phyloP scores from a whole-genome alignment of 306 rosid species.

The Cucurbita moschata region DNA sequence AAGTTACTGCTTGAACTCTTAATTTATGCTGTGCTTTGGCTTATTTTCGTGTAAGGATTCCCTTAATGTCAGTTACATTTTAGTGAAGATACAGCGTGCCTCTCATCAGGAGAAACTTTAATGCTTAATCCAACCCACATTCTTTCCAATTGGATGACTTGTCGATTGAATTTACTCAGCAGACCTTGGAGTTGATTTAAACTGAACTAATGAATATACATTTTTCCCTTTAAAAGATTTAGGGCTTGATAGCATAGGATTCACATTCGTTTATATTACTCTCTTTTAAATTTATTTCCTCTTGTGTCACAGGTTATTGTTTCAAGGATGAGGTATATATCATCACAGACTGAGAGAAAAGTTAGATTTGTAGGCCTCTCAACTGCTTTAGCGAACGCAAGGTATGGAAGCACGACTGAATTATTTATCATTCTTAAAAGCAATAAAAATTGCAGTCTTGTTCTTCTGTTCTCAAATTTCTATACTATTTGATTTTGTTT shows the following conservation, averaged over 20 bases:
- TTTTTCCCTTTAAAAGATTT: background rate
- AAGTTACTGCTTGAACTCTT: background rate
- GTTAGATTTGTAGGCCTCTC: conserved; percentile 90
- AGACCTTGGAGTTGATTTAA: background rate
- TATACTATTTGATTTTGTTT: background rate
- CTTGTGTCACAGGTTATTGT: conserved; percentile 66
- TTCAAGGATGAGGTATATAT: conserved; percentile 96
- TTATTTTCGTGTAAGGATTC: background rate
- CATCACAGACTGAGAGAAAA: conserved; percentile 87
- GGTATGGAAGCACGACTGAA: conserved; percentile 30
- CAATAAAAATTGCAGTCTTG: background rate
- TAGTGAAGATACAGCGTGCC: background rate
- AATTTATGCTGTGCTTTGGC: background rate
- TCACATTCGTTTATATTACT: background rate
- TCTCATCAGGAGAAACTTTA: background rate
- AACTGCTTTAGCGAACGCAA: conserved; percentile 93
- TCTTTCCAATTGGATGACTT: background rate
- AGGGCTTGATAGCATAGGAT: background rate
- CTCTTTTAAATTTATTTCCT: background rate
- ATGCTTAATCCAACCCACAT: background rate
- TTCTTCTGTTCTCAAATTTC: background rate
- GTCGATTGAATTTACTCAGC: background rate
- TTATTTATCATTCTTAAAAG: background rate
- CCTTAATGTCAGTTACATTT: background rate
- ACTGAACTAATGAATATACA: background rate